A percentile compares a stretch with the other conserved stretches of the same genome.
phyloP scores from a whole-genome alignment of 2,329 filamentous ascomycete genomes.

The Colletotrichum higginsianum region DNA sequence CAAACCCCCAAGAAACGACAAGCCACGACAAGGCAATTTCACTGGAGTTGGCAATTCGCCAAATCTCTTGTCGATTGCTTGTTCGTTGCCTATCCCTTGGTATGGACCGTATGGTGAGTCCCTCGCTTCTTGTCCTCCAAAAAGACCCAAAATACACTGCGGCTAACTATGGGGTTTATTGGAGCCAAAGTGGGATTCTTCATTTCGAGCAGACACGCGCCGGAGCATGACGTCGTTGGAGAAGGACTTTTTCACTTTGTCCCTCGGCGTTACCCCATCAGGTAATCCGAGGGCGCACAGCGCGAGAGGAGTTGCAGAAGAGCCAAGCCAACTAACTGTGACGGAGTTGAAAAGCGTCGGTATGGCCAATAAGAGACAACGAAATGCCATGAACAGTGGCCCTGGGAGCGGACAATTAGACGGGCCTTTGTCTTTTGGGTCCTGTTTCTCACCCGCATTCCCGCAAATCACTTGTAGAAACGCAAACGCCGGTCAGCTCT shows the following conservation, averaged over 20 bases:
- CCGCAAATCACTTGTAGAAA: constrained; percentile 12
- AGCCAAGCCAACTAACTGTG: constrained; percentile 24
- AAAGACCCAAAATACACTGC: not conserved
- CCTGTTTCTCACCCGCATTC: constrained; percentile 10
- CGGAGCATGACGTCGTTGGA: constrained; percentile 28
- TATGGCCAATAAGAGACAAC: constrained; percentile 13
- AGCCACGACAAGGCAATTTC: constrained; percentile 12
- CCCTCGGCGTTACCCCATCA: constrained; percentile 11
- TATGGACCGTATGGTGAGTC: not conserved
- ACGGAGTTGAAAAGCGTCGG: not conserved
- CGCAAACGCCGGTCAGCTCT: not conserved
- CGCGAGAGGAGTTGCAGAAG: constrained; percentile 16
- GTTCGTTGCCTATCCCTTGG: constrained; percentile 11
- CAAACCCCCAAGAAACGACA: constrained; percentile 15
- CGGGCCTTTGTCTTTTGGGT: constrained; percentile 6
- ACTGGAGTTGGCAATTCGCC: constrained; percentile 22
- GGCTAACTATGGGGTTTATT: constrained; percentile 27
- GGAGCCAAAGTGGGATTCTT: constrained; percentile 18
- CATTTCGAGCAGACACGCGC: not conserved
- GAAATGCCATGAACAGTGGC: not conserved
- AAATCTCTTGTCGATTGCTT: constrained; percentile 38
- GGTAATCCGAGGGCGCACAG: constrained; percentile 26
- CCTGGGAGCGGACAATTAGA: constrained; percentile 3
- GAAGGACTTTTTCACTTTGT: not conserved
- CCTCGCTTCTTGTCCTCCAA: not conserved